Evolutionary conservation across 2,329 filamentous ascomycete genomes (phyloP).

Genomic region (Pochonia chlamydosporia): DNA sequence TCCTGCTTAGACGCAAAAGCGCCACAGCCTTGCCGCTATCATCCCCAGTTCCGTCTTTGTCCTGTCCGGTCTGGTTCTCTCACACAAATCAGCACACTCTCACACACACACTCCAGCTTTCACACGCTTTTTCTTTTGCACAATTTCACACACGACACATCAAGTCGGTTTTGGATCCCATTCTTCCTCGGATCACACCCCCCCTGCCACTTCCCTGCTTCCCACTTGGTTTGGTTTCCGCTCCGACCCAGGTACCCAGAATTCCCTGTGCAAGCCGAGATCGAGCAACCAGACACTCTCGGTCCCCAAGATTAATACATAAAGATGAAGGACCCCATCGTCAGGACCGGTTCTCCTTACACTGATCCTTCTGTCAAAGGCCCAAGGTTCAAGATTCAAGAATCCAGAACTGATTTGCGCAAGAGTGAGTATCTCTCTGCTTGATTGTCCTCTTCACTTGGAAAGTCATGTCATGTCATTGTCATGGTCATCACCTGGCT

Average conservation of each 20-base stretch:
- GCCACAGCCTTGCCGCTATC: slow-evolving; percentile 6
- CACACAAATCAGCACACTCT: not conserved
- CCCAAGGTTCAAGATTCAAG: slow-evolving; percentile 32
- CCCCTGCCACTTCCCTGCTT: slow-evolving; percentile 3
- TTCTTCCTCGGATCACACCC: slow-evolving; percentile 8
- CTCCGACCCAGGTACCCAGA: slow-evolving; percentile 7
- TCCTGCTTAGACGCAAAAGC: slow-evolving; percentile 1
- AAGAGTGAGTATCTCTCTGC: slow-evolving; percentile 31
- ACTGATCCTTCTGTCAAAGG: slow-evolving; percentile 32
- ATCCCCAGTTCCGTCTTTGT: not conserved
- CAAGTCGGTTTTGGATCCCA: not conserved
- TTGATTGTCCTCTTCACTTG: too few relatives aligned
- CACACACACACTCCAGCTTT: not conserved
- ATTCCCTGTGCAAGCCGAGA: slow-evolving; percentile 10
- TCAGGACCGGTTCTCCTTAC: slow-evolving; percentile 32
- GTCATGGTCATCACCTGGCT: too few relatives aligned
- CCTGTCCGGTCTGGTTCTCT: slow-evolving; percentile 4
- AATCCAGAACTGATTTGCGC: slow-evolving; percentile 31
- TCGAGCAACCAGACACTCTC: slow-evolving; percentile 7
- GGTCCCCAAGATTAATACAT: slow-evolving; percentile 27
- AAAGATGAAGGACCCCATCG: slow-evolving; percentile 35
- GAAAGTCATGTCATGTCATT: too few relatives aligned
- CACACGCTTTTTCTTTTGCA: not conserved
- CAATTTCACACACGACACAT: slow-evolving; percentile 1
- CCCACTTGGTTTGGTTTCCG: slow-evolving; percentile 5